These are phyloP conservation scores for Termitomyces sp. DNA, from an alignment of 768 basidiomycete genomes.

Conservation along the genomic window DNA sequence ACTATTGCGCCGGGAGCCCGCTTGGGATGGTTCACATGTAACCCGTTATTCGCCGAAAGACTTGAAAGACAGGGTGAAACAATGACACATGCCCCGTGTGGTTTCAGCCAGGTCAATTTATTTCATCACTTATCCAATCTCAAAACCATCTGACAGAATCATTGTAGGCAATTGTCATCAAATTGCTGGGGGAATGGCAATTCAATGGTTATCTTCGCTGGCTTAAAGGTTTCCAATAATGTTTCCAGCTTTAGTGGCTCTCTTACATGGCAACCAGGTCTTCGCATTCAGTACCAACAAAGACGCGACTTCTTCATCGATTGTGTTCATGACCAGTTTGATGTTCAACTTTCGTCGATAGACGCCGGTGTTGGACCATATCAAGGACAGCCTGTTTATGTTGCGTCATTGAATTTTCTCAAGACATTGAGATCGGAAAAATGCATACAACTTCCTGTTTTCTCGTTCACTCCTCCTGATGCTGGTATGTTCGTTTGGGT, in stretches of 20 bases:
- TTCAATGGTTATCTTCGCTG: conserved; percentile 71
- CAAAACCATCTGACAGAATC: conserved; percentile 2
- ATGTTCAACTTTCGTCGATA: conserved; percentile 35
- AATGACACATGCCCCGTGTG: conserved; percentile 63
- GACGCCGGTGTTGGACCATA: conserved; percentile 17
- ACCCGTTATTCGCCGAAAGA: conserved; percentile 69
- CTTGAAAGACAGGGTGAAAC: conserved; percentile 67
- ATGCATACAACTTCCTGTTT: conserved; percentile 26
- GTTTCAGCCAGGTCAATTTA: conserved; percentile 53
- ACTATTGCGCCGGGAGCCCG: conserved; percentile 75
- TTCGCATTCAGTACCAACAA: conserved; percentile 48
- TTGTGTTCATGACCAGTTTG: conserved; percentile 55
- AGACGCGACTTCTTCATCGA: conserved; percentile 65
- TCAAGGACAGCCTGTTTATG: conserved; percentile 36
- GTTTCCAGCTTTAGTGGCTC: neutral
- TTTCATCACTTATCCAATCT: neutral
- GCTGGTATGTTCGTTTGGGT: conserved; percentile 75
- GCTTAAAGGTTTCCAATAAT: conserved; percentile 51
- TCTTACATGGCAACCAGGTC: conserved; percentile 25
- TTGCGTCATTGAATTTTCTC: conserved; percentile 32
- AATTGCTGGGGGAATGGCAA: conserved; percentile 61
- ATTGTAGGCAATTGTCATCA: conserved; percentile 46
- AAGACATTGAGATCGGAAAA: neutral
- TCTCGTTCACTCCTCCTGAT: conserved; percentile 70
- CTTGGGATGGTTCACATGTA: conserved; percentile 77